Percentiles rank a stretch among this genome's conserved stretches.
These are phyloP conservation scores for Tetracladium setigerum DNA, from an alignment of 495 filamentous ascomycete genomes.

Conservation along the genomic window DNA sequence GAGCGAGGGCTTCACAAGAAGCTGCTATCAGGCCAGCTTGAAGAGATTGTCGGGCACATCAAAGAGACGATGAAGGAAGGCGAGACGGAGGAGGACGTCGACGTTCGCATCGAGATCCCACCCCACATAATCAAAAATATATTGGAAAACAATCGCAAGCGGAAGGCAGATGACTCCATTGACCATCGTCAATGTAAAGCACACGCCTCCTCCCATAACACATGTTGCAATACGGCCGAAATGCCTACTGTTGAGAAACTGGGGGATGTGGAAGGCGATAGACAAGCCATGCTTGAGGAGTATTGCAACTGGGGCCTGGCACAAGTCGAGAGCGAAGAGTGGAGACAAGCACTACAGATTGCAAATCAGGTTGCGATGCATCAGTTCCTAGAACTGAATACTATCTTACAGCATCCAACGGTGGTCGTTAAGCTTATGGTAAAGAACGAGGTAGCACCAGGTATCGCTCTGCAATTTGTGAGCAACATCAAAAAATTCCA, in stretches of 20 bases:
- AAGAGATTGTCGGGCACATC: conserved; percentile 14
- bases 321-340: conserved; percentile 1
- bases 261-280: conserved; percentile 13
- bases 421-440: conserved; percentile 6
- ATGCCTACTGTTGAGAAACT: conserved; percentile 6
- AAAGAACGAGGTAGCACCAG: conserved; percentile 4
- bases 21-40: conserved; percentile 11
- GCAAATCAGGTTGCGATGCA: conserved; percentile 6
- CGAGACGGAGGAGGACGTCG: conserved; percentile 12
- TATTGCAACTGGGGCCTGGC: conserved; percentile 8
- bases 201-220: conserved; percentile 3
- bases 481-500: conserved; percentile 11
- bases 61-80: conserved; percentile 14
- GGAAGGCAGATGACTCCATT: conserved; percentile 13
- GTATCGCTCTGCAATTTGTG: conserved; percentile 9
- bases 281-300: conserved; percentile 14
- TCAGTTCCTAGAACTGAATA: conserved; percentile 5
- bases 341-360: conserved; percentile 5
- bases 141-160: conserved; percentile 14
- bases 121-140: conserved; percentile 11
- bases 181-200: conserved; percentile 15
- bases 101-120: conserved; percentile 14
- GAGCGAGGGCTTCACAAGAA: conserved; percentile 11
- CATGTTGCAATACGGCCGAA: conserved; percentile 4
- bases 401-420: conserved; percentile 9